A percentile compares a stretch with the other conserved stretches of the same genome.
These are phyloP conservation scores for Termitomyces sp. DNA, from an alignment of 1,284 basidiomycete species.

Conservation along the genomic window DNA sequence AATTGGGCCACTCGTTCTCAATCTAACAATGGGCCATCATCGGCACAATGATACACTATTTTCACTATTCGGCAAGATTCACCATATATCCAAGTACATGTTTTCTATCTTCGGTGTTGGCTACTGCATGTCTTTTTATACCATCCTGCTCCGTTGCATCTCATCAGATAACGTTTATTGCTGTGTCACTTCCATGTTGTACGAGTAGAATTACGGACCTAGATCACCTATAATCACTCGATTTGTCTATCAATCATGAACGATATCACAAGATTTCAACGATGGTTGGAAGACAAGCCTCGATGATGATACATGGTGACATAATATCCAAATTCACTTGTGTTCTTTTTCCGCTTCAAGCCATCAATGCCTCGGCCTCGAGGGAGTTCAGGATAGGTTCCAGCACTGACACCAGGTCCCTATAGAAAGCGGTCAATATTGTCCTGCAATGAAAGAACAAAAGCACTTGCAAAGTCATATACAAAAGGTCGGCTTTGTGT, in stretches of 20 bases:
- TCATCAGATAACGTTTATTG: conserved; percentile 16
- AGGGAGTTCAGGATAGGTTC: conserved; percentile 53
- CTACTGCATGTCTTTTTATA: conserved; percentile 14
- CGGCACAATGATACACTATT: conserved; percentile 19
- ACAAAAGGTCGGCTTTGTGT: conserved; percentile 72
- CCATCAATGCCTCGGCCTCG: conserved; percentile 32
- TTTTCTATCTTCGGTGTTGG: conserved; percentile 17
- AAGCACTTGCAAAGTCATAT: conserved; percentile 58
- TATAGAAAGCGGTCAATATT: conserved; percentile 13
- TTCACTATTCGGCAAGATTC: conserved; percentile 12
- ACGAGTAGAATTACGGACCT: conserved; percentile 15
- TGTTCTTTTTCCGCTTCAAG: conserved; percentile 37
- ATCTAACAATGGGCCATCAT: conserved; percentile 26
- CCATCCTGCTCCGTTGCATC: conserved; percentile 12
- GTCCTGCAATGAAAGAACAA: background rate
- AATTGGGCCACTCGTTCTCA: conserved; percentile 64
- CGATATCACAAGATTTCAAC: conserved; percentile 6
- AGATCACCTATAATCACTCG: conserved; percentile 17
- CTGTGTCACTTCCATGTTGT: conserved; percentile 20
- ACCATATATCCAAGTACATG: conserved; percentile 14
- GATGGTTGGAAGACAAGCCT: conserved; percentile 18
- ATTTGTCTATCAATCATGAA: conserved; percentile 3
- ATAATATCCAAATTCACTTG: conserved; percentile 37
- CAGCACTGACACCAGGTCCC: conserved; percentile 50
- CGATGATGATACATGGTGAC: conserved; percentile 46